These are phyloP conservation scores for Colletotrichum liaoningense DNA, from an alignment of 2,329 filamentous ascomycete genomes.

Conservation along the genomic window DNA sequence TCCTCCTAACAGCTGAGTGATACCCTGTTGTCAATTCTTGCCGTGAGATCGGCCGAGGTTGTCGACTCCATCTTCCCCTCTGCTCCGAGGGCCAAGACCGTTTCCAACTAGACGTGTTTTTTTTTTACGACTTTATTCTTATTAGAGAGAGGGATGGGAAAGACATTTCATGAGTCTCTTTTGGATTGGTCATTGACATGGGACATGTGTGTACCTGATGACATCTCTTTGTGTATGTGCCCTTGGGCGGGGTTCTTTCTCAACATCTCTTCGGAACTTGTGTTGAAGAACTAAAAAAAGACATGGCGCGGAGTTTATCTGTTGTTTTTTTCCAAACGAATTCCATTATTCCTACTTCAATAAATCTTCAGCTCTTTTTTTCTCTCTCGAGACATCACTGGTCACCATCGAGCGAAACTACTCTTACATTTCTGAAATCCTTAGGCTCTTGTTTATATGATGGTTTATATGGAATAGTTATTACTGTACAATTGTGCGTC, in stretches of 20 bases:
- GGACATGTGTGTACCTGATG: slow-evolving; percentile 7
- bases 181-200: slow-evolving; percentile 5
- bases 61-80: slow-evolving; percentile 76
- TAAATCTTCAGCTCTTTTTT: background rate
- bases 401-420: background rate
- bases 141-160: slow-evolving; percentile 5
- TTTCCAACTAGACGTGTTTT: slow-evolving; percentile 25
- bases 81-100: slow-evolving; percentile 20
- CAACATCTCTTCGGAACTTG: slow-evolving; percentile 7
- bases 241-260: background rate
- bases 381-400: background rate
- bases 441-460: background rate
- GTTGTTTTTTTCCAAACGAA: background rate
- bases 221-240: slow-evolving; percentile 11
- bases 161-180: background rate
- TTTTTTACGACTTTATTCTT: background rate
- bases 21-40: slow-evolving; percentile 82
- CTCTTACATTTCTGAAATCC: background rate
- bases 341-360: background rate
- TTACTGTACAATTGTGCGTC: slow-evolving; percentile 34
- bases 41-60: slow-evolving; percentile 81
- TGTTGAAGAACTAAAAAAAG: slow-evolving; percentile 32
- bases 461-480: slow-evolving; percentile 23
- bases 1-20: slow-evolving; percentile 73
- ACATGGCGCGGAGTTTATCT: slow-evolving; percentile 32